Evolutionary conservation across 208 protist species (phyloP).

Genomic region (Vickermania ingenoplastis): DNA sequence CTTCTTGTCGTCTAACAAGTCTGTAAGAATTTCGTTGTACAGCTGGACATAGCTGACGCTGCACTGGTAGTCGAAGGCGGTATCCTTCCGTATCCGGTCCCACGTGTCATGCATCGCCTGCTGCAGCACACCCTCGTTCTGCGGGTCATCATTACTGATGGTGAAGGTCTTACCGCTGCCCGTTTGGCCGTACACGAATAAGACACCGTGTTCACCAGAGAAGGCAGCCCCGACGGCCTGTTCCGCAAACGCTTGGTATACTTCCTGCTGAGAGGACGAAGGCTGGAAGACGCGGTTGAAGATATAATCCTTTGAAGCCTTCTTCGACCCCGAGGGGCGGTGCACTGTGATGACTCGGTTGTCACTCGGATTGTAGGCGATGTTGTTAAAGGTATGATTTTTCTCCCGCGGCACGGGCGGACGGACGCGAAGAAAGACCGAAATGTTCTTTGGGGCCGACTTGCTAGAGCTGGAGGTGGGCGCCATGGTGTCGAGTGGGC

Average conservation of each 20-base stretch:
- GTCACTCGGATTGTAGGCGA: conserved; percentile 47
- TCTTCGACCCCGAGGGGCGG: conserved; percentile 31
- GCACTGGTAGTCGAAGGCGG: conserved; percentile 64
- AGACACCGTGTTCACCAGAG: conserved; percentile 79
- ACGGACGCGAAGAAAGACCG: conserved; percentile 77
- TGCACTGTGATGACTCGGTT: conserved; percentile 27
- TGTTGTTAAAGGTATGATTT: conserved; percentile 62
- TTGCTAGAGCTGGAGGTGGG: conserved; percentile 31
- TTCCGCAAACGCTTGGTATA: conserved; percentile 69
- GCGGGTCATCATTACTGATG: conserved; percentile 79
- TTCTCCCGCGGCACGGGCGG: conserved; percentile 64
- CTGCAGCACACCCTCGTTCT: conserved; percentile 83
- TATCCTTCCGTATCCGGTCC: conserved; percentile 49
- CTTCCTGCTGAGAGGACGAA: conserved; percentile 42
- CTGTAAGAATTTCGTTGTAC: conserved; percentile 86
- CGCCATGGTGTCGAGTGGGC: conserved; percentile 15
- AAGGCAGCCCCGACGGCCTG: conserved; percentile 79
- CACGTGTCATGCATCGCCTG: conserved; percentile 66
- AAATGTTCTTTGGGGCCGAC: conserved; percentile 75
- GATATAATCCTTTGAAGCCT: conserved; percentile 34
- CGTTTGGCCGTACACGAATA: conserved; percentile 90
- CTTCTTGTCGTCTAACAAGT: conserved; percentile 69
- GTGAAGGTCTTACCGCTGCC: conserved; percentile 89
- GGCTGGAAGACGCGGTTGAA: conserved; percentile 73
- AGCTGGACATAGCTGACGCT: conserved; percentile 84